Conservation (phyloP, 192 early-diverging fungal genomes). For the Backusella macrospora region DNA sequence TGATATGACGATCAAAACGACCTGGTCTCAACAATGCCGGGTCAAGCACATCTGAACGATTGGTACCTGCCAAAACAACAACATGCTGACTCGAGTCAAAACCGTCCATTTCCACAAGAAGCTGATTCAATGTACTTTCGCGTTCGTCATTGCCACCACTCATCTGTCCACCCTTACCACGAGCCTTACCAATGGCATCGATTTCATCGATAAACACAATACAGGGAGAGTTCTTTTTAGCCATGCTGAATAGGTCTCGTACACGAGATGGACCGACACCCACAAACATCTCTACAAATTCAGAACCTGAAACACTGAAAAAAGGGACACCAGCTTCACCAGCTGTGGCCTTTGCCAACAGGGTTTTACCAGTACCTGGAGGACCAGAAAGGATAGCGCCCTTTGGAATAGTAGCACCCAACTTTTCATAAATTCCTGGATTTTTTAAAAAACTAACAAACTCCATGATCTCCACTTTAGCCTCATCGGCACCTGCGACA, state of each 20-base stretch:
- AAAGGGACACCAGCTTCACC: constrained; percentile 98
- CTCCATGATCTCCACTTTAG: constrained; percentile 99
- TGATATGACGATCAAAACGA: constrained; percentile 97
- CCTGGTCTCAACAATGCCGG: constrained; percentile 96
- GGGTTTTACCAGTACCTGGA: constrained; percentile 95
- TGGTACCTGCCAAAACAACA: constrained; percentile 97
- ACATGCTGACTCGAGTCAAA: constrained; percentile 88
- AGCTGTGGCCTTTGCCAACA: constrained; percentile 97
- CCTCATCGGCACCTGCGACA: constrained; percentile 98
- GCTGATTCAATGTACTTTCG: constrained; percentile 95
- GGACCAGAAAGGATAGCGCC: constrained; percentile 93
- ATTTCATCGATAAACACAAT: constrained; percentile 99
- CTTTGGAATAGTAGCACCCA: constrained; percentile 98
- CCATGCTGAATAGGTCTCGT: constrained; percentile 93
- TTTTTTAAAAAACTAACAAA: constrained; percentile 99
- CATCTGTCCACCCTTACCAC: constrained; percentile 79
- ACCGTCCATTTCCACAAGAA: constrained; percentile 99
- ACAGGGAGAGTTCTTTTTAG: constrained; percentile 97
- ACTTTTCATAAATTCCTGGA: constrained; percentile 83
- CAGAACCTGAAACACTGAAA: constrained; percentile 94
- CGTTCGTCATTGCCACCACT: constrained; percentile 96
- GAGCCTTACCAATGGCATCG: constrained; percentile 98
- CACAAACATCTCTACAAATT: constrained; percentile 99
- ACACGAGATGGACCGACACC: constrained; percentile 94
- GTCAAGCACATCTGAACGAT: constrained; percentile 95